These are phyloP conservation scores for Pseudocercospora vitis DNA, from an alignment of 2,329 filamentous ascomycete species.

Conservation along the genomic window DNA sequence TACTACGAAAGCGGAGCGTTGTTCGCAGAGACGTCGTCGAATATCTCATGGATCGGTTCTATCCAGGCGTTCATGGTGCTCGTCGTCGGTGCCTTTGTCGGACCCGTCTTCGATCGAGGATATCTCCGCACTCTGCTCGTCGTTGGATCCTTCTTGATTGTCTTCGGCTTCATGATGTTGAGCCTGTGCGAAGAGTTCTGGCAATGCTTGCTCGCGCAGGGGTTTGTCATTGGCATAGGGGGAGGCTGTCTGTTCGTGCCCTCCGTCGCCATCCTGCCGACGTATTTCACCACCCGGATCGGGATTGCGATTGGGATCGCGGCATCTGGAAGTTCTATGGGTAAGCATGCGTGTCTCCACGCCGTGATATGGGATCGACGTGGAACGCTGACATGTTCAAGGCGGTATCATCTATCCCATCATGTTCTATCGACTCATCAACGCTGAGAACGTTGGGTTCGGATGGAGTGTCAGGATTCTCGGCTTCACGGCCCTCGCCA, in stretches of 20 bases:
- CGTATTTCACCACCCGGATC: conserved; percentile 50
- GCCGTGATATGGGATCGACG: too few relatives aligned
- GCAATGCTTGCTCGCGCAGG: conserved; percentile 53
- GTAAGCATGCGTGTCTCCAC: too few relatives aligned
- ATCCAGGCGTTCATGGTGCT: conserved; percentile 51
- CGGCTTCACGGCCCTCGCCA: conserved; percentile 38
- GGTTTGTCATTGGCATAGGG: conserved; percentile 50
- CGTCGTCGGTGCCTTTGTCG: conserved; percentile 47
- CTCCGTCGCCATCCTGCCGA: conserved; percentile 48
- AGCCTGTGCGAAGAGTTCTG: conserved; percentile 50
- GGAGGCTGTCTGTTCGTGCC: conserved; percentile 48
- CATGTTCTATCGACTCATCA: conserved; percentile 38
- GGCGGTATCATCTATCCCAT: conserved; percentile 40
- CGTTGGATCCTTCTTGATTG: conserved; percentile 46
- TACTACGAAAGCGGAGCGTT: conserved; percentile 50
- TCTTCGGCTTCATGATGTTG: conserved; percentile 55
- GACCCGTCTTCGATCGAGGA: conserved; percentile 53
- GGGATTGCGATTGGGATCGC: conserved; percentile 49
- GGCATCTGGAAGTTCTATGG: conserved; percentile 46
- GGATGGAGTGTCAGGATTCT: conserved; percentile 36
- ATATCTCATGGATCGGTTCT: conserved; percentile 47
- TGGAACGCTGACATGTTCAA: conserved; percentile 5
- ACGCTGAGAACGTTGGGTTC: conserved; percentile 32
- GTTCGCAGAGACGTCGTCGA: conserved; percentile 30
- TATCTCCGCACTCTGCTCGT: conserved; percentile 48